Base-by-base conservation (phyloP, 2,329 filamentous ascomycete genomes). In the Dothideomycetes sp. region DNA sequence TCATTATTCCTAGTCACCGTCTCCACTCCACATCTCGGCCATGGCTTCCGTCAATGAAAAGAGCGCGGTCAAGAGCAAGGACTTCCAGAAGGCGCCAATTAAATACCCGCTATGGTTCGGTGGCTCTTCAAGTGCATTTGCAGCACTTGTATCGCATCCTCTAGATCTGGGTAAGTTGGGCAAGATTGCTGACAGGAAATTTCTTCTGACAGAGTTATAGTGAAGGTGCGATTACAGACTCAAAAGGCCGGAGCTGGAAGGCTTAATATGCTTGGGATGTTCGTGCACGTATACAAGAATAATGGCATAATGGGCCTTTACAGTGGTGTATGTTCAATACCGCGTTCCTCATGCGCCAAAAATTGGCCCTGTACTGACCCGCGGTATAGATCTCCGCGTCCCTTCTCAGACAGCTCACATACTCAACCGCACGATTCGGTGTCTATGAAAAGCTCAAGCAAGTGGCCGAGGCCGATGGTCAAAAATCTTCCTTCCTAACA, bases 361-460 rank as follows among this genome's bases (percentile, higher is more conserved):
- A 14, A 19, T 33, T 41, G 34, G 37, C 38, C 10, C 3, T 27
- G 14, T 12, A 34, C 31, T 44, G 34, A 45, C 4, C 16, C 3
- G 31, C 19, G 14, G 19, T 19, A 12, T 12, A 17, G n/a, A 17
- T 4, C 43, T 93, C 88, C 2, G 91, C 91, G 49, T 91, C 88
- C 41, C 75, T 96, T 36, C 74, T 96, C 42, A 88, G 91, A 48
- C 91, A 96, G 67, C 74, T 65, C 40, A 96, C 91, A 44, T 98
- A 98, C 69, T 91, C 84, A 44, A 98, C 91, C 37, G 91, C 87
- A 29, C 85, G 91, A 36, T 98, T 98, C 66, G 91, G 87, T 48
- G 79, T 95, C 48, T 98, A 98, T 69, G 91, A 96, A 65, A 79
- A 94, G 51, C 71, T 96, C 44, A 98, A 98, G 65, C 36, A 74